A percentile compares a stretch with the other conserved stretches of the same genome.
Evolutionary conservation across 164 flowering plant species (phyloP).

Genomic region (Berberis thunbergii): DNA sequence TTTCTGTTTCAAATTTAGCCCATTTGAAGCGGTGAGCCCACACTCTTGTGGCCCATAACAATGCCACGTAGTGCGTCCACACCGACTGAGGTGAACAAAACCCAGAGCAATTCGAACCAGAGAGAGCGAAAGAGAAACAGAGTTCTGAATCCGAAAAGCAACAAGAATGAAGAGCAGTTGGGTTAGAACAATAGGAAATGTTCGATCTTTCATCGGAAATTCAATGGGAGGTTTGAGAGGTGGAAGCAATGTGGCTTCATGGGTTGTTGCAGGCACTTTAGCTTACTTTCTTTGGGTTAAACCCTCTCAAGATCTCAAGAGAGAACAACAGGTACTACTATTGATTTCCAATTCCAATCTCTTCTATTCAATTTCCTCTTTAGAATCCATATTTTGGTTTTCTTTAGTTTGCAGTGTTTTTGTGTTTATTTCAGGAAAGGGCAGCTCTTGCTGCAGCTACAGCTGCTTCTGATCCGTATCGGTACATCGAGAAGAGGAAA

Average conservation of each 20-base stretch:
- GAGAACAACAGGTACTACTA: constrained; percentile 50
- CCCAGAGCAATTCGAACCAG: too few species aligned
- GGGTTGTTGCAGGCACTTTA: constrained; percentile 86
- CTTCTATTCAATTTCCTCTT: background rate
- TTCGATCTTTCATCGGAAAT: constrained; percentile 65
- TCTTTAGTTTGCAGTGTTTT: background rate
- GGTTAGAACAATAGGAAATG: constrained; percentile 55
- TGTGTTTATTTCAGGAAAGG: constrained; percentile 38
- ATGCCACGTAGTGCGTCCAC: too few species aligned
- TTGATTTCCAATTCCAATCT: background rate
- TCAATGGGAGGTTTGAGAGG: constrained; percentile 81
- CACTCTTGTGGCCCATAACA: too few species aligned
- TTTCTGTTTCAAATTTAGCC: too few species aligned
- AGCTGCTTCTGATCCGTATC: constrained; percentile 57
- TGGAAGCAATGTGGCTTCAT: constrained; percentile 69
- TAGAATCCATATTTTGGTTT: too few species aligned
- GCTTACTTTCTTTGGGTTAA: constrained; percentile 93
- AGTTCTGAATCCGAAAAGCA: too few species aligned
- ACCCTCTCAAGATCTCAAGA: constrained; percentile 76
- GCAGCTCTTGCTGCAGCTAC: constrained; percentile 61
- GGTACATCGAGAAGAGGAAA: constrained; percentile 62
- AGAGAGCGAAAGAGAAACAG: too few species aligned
- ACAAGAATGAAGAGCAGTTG: constrained; percentile 20
- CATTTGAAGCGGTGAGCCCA: too few species aligned
- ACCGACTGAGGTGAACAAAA: too few species aligned